These are phyloP conservation scores for Colletotrichum destructivum DNA, from an alignment of 2,329 filamentous ascomycete genomes.

Conservation along the genomic window DNA sequence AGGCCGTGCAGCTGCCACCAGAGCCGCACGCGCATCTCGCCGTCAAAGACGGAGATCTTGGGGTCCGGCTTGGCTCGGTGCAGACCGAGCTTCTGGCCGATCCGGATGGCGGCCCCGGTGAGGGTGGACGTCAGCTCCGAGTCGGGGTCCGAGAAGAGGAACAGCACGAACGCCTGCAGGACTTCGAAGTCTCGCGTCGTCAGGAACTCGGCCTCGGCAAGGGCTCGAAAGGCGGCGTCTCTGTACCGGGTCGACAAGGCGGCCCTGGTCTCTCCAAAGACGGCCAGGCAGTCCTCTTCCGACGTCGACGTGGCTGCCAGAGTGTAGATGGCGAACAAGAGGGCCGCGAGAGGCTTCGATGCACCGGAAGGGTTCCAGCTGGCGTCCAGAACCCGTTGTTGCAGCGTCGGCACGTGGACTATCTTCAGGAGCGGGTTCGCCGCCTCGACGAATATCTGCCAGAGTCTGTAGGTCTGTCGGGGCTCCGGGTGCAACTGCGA, in stretches of 20 bases:
- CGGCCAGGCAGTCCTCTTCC: conserved; percentile 35
- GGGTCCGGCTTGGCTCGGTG: conserved; percentile 40
- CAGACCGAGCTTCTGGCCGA: conserved; percentile 48
- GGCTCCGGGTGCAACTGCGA: conserved; percentile 50
- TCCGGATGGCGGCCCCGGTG: conserved; percentile 43
- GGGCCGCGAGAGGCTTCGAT: conserved; percentile 44
- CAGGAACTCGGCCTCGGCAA: conserved; percentile 47
- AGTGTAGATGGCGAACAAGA: conserved; percentile 50
- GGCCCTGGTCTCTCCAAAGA: conserved; percentile 42
- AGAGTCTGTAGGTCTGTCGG: conserved; percentile 48
- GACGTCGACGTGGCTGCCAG: conserved; percentile 47
- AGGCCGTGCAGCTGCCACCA: conserved; percentile 49
- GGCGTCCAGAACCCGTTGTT: conserved; percentile 50
- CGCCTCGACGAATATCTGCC: conserved; percentile 52
- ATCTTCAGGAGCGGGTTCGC: conserved; percentile 53
- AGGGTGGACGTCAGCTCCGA: conserved; percentile 48
- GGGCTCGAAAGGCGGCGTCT: conserved; percentile 45
- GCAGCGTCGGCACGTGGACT: conserved; percentile 51
- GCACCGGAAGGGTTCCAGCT: conserved; percentile 45
- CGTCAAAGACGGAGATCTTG: conserved; percentile 45
- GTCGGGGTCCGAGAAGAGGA: conserved; percentile 49
- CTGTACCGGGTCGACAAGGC: conserved; percentile 46
- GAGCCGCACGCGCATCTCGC: conserved; percentile 48
- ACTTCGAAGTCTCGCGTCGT: conserved; percentile 49
- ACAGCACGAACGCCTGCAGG: conserved; percentile 49